Percentiles rank a stretch among this genome's conserved stretches.
Evolutionary conservation across 139 green algal species (phyloP).

Genomic region (Closterium sp.): DNA sequence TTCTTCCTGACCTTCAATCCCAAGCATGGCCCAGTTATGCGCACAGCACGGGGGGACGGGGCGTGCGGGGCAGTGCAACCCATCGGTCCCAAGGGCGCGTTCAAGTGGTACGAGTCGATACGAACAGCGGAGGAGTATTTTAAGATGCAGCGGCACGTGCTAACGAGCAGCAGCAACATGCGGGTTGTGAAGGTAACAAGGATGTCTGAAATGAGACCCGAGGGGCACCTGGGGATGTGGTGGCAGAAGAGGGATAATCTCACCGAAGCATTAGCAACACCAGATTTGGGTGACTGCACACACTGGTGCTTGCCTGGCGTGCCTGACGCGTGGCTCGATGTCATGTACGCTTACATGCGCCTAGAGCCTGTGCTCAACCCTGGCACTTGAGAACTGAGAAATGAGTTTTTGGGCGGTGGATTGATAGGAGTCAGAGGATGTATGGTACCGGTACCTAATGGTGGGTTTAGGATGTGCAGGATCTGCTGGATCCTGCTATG

Average conservation of each 20-base stretch:
- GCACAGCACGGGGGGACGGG: not conserved
- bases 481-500: too few relatives aligned
- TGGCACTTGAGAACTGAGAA: not conserved
- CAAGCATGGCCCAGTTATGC: not conserved
- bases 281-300: not conserved
- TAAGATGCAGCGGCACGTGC: not conserved
- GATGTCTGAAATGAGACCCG: not conserved
- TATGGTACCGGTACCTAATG: not conserved
- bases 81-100: not conserved
- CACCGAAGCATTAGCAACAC: not conserved
- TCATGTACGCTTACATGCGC: not conserved
- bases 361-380: not conserved
- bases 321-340: conserved; percentile 4
- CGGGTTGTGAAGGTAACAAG: conserved; percentile 1
- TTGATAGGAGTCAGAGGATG: not conserved
- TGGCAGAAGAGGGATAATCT: not conserved
- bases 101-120: not conserved
- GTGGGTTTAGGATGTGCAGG: not conserved
- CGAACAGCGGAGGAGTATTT: not conserved
- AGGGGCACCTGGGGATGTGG: conserved; percentile 4
- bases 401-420: not conserved
- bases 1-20: conserved; percentile 7
- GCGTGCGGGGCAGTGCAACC: not conserved
- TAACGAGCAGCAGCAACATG: not conserved
- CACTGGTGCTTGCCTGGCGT: conserved; percentile 19